Evolutionary conservation across 139 green algal species (phyloP).

Genomic region (Pseudopediastrum boryanum): DNA sequence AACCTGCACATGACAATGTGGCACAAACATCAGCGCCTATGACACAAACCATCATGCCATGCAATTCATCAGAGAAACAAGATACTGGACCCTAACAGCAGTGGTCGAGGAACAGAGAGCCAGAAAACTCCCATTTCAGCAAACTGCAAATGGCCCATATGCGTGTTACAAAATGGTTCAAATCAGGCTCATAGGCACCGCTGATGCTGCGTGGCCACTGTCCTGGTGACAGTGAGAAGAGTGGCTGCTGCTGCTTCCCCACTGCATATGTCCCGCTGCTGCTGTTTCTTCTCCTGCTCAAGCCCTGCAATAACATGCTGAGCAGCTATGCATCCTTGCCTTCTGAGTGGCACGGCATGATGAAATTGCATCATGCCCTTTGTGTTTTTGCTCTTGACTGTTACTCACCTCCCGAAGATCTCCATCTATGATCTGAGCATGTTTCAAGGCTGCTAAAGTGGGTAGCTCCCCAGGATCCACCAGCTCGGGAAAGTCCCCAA

Average conservation of each 20-base stretch:
- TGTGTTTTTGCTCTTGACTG: too few species aligned
- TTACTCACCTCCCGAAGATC: constrained; percentile 52
- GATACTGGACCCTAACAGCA: not conserved
- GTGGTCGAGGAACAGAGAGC: not conserved
- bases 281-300: not conserved
- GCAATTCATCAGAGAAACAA: not conserved
- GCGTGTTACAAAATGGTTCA: not conserved
- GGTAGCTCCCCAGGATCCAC: constrained; percentile 45
- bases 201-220: constrained; percentile 5
- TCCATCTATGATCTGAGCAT: constrained; percentile 10
- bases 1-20: constrained; percentile 38
- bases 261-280: not conserved
- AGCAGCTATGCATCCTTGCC: too few species aligned
- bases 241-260: not conserved
- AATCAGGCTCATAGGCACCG: not conserved
- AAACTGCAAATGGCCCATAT: too few species aligned
- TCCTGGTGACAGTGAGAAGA: not conserved
- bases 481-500: constrained; percentile 56
- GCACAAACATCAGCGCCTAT: not conserved
- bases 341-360: too few species aligned
- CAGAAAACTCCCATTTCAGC: constrained; percentile 12
- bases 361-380: too few species aligned
- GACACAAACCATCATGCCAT: too few species aligned
- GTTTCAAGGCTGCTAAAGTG: constrained; percentile 41
- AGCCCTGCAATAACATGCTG: too few species aligned